Percentiles rank a stretch among this genome's conserved stretches.
Conservation (phyloP, 129 eudicot species). For the Oenanthe sinensis region DNA sequence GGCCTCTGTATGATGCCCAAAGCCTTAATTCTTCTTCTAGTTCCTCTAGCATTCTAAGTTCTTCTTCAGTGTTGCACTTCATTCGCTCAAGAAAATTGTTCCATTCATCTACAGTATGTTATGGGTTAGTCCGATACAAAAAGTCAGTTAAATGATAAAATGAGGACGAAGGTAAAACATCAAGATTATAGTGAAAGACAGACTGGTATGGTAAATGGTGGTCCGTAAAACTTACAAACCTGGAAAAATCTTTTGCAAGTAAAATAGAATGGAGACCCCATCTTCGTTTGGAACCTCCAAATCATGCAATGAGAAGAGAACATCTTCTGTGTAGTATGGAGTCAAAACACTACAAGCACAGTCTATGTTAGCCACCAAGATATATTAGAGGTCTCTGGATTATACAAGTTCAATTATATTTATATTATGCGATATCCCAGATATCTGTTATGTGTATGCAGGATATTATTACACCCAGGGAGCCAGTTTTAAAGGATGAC, state of each 20-base stretch:
- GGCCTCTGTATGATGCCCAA: slow-evolving; percentile 98
- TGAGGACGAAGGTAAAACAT: background rate
- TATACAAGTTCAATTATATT: no score
- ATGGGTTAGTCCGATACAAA: slow-evolving; percentile 12
- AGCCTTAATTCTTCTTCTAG: slow-evolving; percentile 80
- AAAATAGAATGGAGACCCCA: slow-evolving; percentile 94
- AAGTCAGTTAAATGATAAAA: background rate
- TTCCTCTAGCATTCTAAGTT: slow-evolving; percentile 47
- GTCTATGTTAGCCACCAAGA: slow-evolving; percentile 7
- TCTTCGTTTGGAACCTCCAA: slow-evolving; percentile 90
- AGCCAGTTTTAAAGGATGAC: background rate
- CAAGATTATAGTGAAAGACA: background rate
- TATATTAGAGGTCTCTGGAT: background rate
- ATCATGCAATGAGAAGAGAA: slow-evolving; percentile 83
- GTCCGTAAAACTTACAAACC: slow-evolving; percentile 39
- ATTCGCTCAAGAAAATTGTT: slow-evolving; percentile 81
- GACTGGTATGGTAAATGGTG: background rate
- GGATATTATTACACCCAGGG: background rate
- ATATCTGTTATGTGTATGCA: background rate
- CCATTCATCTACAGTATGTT: slow-evolving; percentile 71
- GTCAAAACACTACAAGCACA: slow-evolving; percentile 62
- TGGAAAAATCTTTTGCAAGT: slow-evolving; percentile 94
- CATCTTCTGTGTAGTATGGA: slow-evolving; percentile 96
- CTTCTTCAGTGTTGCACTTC: slow-evolving; percentile 53
- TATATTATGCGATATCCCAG: background rate